A percentile compares a stretch with the other conserved stretches of the same genome.
Conservation (phyloP, 345 rosid species). For the Lepidium aucheri region DNA sequence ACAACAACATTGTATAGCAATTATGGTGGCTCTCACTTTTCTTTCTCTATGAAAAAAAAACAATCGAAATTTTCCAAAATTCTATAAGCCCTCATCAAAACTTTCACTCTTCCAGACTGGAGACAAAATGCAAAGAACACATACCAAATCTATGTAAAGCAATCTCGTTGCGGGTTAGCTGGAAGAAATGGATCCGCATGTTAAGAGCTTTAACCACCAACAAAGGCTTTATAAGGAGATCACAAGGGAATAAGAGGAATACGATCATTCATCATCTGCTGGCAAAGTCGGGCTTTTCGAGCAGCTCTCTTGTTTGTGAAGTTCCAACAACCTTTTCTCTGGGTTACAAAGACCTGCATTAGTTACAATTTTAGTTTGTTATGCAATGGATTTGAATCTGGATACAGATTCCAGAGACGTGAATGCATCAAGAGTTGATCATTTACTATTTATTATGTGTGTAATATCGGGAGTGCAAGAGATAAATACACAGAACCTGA, state of each 20-base stretch:
- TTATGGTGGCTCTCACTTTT: neutral
- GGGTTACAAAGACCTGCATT: conserved; percentile 76
- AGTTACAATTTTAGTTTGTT: neutral
- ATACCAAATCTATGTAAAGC: neutral
- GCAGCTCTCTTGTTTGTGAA: conserved; percentile 71
- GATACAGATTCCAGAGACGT: neutral
- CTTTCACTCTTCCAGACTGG: neutral
- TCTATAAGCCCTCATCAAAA: neutral
- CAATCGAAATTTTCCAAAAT: neutral
- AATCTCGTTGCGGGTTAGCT: neutral
- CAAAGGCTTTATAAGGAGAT: neutral
- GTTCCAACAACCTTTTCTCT: conserved; percentile 63
- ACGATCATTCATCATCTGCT: conserved; percentile 47
- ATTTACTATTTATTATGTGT: neutral
- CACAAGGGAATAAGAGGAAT: neutral
- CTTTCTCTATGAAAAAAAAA: neutral
- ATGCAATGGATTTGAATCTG: neutral
- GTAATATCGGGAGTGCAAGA: neutral
- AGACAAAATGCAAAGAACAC: neutral
- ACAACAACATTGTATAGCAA: neutral
- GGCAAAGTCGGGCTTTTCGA: conserved; percentile 59
- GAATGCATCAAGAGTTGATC: neutral
- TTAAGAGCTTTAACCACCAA: neutral
- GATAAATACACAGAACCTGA: conserved; percentile 45
- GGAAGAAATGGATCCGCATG: neutral